phyloP scores from a whole-genome alignment of 306 rosid genomes.

The Pyrus pyrifolia region DNA sequence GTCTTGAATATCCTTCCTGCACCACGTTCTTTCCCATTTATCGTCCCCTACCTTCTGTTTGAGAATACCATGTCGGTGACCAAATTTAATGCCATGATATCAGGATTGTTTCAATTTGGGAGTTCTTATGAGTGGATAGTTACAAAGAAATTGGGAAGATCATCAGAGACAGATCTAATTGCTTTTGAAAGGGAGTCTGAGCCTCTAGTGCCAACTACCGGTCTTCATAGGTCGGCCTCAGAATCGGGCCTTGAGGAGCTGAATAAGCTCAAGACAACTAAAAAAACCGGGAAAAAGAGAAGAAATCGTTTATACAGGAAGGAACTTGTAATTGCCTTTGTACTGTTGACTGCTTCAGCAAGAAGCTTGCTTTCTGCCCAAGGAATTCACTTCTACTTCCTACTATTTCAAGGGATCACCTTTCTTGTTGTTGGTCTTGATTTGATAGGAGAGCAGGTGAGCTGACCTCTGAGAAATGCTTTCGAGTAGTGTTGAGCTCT shows the following conservation, averaged over 20 bases:
- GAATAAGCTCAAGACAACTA: slow-evolving; percentile 56
- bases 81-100: slow-evolving; percentile 96
- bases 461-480: slow-evolving; percentile 33
- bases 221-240: slow-evolving; percentile 74
- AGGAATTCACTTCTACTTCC: slow-evolving; percentile 97
- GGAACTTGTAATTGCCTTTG: slow-evolving; percentile 86
- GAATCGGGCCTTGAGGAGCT: slow-evolving; percentile 84
- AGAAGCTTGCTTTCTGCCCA: slow-evolving; percentile 95
- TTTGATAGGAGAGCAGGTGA: slow-evolving; percentile 93
- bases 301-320: slow-evolving; percentile 83
- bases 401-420: slow-evolving; percentile 88
- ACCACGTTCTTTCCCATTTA: slow-evolving; percentile 78
- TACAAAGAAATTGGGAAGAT: slow-evolving; percentile 90
- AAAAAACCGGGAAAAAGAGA: slow-evolving; percentile 55
- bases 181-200: slow-evolving; percentile 62
- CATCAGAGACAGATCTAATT: slow-evolving; percentile 84
- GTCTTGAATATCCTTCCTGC: slow-evolving; percentile 78
- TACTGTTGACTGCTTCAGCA: slow-evolving; percentile 75
- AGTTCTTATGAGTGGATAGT: slow-evolving; percentile 98
- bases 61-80: slow-evolving; percentile 99
- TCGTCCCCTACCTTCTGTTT: slow-evolving; percentile 90
- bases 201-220: slow-evolving; percentile 42
- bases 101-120: slow-evolving; percentile 83
- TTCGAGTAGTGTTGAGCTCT: slow-evolving; percentile 22
- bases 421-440: slow-evolving; percentile 94